phyloP scores from a whole-genome alignment of 139 green algal species.

The Chlamydomonas eustigma region DNA sequence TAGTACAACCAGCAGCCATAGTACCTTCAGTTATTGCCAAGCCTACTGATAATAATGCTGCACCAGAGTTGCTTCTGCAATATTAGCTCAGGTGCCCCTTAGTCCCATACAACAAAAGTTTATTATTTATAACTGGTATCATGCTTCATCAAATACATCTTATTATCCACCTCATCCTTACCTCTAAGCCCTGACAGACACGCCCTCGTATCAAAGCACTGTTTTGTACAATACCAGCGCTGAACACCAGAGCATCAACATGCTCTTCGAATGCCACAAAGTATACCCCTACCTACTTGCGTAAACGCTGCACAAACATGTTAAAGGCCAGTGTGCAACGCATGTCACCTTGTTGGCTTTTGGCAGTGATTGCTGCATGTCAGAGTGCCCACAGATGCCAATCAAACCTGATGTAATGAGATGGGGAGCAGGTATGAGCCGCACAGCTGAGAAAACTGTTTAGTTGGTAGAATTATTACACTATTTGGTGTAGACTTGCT shows the following conservation, averaged over 20 bases:
- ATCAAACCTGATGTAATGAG: slow-evolving; percentile 41
- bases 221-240: slow-evolving; percentile 76
- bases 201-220: slow-evolving; percentile 41
- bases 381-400: slow-evolving; percentile 56
- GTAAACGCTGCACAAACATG: slow-evolving; percentile 64
- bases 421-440: not conserved
- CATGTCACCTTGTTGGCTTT: slow-evolving; percentile 37
- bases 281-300: slow-evolving; percentile 80
- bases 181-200: slow-evolving; percentile 54
- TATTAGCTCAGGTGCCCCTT: too few relatives aligned
- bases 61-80: too few relatives aligned
- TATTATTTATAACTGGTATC: too few relatives aligned
- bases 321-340: slow-evolving; percentile 64
- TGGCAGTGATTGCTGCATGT: slow-evolving; percentile 62
- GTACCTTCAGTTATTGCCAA: too few relatives aligned
- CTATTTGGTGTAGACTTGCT: too few relatives aligned
- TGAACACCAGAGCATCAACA: slow-evolving; percentile 86
- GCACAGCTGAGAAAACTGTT: too few relatives aligned
- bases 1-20: too few relatives aligned
- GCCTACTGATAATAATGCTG: too few relatives aligned
- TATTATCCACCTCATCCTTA: slow-evolving; percentile 13
- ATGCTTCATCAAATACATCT: not conserved
- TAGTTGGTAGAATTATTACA: too few relatives aligned
- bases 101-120: too few relatives aligned
- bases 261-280: slow-evolving; percentile 61